phyloP scores from a whole-genome alignment of 2,329 filamentous ascomycete genomes.

The Akanthomyces muscarius region DNA sequence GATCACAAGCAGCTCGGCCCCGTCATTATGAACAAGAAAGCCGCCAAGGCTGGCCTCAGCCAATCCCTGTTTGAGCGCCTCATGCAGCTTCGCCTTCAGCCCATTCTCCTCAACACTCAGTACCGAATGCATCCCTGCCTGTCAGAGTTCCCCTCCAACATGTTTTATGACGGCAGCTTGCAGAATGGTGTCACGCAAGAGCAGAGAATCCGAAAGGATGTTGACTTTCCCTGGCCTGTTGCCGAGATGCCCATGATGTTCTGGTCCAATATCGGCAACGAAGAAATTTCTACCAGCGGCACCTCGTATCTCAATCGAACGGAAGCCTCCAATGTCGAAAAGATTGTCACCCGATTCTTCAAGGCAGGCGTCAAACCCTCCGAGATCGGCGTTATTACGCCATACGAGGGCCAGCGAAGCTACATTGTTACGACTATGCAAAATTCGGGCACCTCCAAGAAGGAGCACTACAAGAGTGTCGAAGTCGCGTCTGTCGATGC shows the following conservation, averaged over 20 bases:
- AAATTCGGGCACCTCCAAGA: constrained; percentile 93
- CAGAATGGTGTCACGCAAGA: constrained; percentile 94
- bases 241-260: constrained; percentile 98
- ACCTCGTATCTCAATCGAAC: constrained; percentile 98
- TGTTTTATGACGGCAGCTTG: constrained; percentile 97
- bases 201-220: constrained; percentile 82
- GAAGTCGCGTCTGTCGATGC: constrained; percentile 98
- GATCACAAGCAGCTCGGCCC: constrained; percentile 97
- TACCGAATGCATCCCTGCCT: constrained; percentile 99
- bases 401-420: constrained; percentile 96
- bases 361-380: constrained; percentile 93
- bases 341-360: constrained; percentile 97
- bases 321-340: constrained; percentile 95
- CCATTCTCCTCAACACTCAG: constrained; percentile 92
- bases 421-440: constrained; percentile 99
- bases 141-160: constrained; percentile 96
- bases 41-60: constrained; percentile 93
- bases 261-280: constrained; percentile 96
- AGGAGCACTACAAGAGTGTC: constrained; percentile 97
- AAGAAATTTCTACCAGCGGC: constrained; percentile 96
- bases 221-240: constrained; percentile 98
- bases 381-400: constrained; percentile 96
- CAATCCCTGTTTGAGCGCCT: constrained; percentile 98
- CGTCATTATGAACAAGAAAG: constrained; percentile 99
- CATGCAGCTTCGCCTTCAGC: constrained; percentile 83